Conservation (phyloP, 495 filamentous ascomycete genomes). For the Mytilinidion resinicola region DNA sequence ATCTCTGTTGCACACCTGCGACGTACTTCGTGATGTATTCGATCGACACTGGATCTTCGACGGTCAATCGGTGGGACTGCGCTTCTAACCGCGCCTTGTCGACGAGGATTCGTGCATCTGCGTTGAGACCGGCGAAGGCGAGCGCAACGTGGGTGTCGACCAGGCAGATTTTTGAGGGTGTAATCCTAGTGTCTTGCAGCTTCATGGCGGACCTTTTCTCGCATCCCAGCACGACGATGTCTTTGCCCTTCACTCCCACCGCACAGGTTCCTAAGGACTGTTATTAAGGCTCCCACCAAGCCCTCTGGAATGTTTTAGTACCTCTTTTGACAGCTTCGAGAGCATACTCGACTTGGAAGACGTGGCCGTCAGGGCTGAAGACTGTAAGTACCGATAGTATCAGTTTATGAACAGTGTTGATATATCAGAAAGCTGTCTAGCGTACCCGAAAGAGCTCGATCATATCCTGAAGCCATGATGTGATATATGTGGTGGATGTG, state of each 20-base stretch:
- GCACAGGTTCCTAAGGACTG: conserved; percentile 78
- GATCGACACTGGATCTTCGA: conserved; percentile 93
- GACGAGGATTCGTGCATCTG: conserved; percentile 92
- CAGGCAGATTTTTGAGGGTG: conserved; percentile 92
- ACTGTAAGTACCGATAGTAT: conserved; percentile 23
- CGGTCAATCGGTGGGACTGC: conserved; percentile 94
- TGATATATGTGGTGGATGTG: background rate
- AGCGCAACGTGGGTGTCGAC: conserved; percentile 94
- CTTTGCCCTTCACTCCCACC: conserved; percentile 90
- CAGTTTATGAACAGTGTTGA: conserved; percentile 7
- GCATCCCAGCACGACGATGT: conserved; percentile 93
- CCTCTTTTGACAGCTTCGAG: conserved; percentile 98
- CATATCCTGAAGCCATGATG: conserved; percentile 39
- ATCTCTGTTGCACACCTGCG: conserved; percentile 93
- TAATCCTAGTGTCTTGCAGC: conserved; percentile 98
- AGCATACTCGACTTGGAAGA: conserved; percentile 99
- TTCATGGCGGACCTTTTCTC: conserved; percentile 99
- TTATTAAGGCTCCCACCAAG: background rate
- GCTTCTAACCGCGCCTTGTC: conserved; percentile 96
- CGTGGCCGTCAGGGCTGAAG: conserved; percentile 90
- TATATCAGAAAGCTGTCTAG: background rate
- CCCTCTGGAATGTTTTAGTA: conserved; percentile 35
- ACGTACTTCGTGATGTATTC: conserved; percentile 99
- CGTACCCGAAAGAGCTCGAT: conserved; percentile 39
- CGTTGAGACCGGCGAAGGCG: conserved; percentile 93